phyloP scores from a whole-genome alignment of 2,329 filamentous ascomycete genomes.

The Trichoderma sp. region DNA sequence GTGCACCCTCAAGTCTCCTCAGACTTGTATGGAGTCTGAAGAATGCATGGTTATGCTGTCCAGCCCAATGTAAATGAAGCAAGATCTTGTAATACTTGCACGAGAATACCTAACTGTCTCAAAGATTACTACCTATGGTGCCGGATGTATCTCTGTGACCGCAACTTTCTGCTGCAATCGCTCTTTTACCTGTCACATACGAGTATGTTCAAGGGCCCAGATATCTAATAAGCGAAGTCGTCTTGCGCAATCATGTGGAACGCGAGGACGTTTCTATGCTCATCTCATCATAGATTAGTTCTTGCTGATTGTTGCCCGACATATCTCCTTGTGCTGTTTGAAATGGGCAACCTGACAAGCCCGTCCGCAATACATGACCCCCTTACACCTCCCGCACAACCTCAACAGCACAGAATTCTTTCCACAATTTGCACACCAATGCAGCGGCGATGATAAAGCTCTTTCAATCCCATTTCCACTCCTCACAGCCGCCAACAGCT shows the following conservation, averaged over 20 bases:
- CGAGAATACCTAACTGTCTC: no score
- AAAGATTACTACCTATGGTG: no score
- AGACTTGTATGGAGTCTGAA: background rate
- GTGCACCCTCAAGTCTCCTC: background rate
- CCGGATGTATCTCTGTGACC: background rate
- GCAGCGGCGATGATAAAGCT: background rate
- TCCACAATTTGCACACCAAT: constrained; percentile 21
- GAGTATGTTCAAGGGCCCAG: background rate
- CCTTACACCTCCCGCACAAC: constrained; percentile 25
- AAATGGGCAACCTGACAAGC: constrained; percentile 22
- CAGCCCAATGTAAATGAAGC: background rate
- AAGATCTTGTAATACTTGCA: background rate
- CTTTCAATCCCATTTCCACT: background rate
- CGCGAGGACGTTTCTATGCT: background rate
- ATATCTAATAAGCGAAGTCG: background rate
- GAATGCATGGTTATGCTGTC: background rate
- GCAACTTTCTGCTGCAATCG: background rate
- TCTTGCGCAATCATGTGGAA: background rate
- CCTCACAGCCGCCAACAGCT: constrained; percentile 28
- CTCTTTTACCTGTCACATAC: background rate
- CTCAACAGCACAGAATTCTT: constrained; percentile 19
- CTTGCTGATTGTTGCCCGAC: background rate
- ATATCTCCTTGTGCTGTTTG: constrained; percentile 24
- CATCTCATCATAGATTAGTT: background rate
- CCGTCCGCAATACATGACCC: constrained; percentile 21